These are phyloP conservation scores for Ceratocystis albifundus DNA, from an alignment of 2,329 filamentous ascomycete genomes.

Conservation along the genomic window DNA sequence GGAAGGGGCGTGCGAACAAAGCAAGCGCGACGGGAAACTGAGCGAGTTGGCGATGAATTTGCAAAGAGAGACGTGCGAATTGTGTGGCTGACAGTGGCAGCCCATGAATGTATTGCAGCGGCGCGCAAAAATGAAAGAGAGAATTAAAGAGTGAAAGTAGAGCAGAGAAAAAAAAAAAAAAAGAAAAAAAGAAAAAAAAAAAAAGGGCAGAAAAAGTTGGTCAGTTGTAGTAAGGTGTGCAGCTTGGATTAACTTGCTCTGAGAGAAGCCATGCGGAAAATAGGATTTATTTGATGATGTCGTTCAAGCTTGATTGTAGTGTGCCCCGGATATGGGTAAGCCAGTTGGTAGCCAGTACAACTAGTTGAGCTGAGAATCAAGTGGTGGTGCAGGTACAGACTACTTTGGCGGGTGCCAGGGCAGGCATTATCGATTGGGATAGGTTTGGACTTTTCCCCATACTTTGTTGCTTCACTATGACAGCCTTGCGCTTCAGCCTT, in stretches of 20 bases:
- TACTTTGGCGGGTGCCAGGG: neutral
- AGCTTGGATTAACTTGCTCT: neutral
- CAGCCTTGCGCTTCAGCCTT: constrained; percentile 20
- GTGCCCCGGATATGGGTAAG: neutral
- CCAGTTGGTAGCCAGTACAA: neutral
- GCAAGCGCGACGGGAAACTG: constrained; percentile 1
- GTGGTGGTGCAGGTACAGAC: neutral
- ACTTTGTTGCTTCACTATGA: neutral
- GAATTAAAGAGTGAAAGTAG: neutral
- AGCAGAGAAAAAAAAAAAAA: neutral
- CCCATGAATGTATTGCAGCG: neutral
- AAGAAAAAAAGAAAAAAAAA: too few relatives aligned
- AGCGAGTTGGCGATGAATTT: constrained; percentile 1
- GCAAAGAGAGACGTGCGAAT: neutral
- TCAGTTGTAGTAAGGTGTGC: neutral
- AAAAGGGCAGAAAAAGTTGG: neutral
- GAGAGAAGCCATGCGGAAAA: neutral
- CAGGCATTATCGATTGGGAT: neutral
- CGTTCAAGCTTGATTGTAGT: constrained; percentile 6
- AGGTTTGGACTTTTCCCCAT: neutral
- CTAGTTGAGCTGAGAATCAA: neutral
- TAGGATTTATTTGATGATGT: constrained; percentile 2
- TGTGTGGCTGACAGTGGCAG: constrained; percentile 3
- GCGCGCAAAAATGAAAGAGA: neutral
- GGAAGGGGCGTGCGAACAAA: constrained; percentile 7